Conservation (phyloP, 2,329 filamentous ascomycete genomes). For the Teratosphaeria destructans region DNA sequence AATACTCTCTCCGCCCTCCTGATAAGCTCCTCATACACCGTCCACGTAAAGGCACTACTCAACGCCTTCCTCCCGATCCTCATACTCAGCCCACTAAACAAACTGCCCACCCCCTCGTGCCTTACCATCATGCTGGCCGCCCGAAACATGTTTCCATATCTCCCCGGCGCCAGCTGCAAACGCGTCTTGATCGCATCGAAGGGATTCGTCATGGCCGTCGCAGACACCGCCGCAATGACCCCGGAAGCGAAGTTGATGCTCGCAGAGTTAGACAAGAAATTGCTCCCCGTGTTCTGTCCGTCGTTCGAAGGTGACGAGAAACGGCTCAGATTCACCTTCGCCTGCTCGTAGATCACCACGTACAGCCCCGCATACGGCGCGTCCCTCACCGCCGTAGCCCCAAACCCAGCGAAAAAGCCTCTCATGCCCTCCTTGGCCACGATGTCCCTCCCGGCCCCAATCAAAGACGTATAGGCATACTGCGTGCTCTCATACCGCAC, state of each 20-base stretch:
- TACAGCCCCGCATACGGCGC: conserved; percentile 96
- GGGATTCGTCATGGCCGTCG: conserved; percentile 85
- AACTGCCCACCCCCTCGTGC: conserved; percentile 67
- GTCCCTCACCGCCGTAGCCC: conserved; percentile 83
- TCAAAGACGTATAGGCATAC: conserved; percentile 71
- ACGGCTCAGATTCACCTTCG: conserved; percentile 52
- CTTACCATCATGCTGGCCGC: conserved; percentile 66
- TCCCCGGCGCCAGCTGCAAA: conserved; percentile 75
- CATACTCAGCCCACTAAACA: conserved; percentile 78
- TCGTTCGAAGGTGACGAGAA: background rate
- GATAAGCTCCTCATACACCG: conserved; percentile 88
- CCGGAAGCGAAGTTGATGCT: conserved; percentile 80
- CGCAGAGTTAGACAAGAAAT: conserved; percentile 36
- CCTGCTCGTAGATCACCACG: conserved; percentile 83
- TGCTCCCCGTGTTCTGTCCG: background rate
- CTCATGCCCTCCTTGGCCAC: conserved; percentile 59
- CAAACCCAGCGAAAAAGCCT: conserved; percentile 89
- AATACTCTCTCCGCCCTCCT: conserved; percentile 50
- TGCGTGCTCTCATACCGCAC: conserved; percentile 86
- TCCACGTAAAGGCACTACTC: conserved; percentile 94
- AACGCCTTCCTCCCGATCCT: conserved; percentile 85
- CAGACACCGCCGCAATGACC: conserved; percentile 66
- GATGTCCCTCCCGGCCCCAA: conserved; percentile 65
- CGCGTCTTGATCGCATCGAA: conserved; percentile 96
- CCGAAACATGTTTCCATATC: conserved; percentile 73